These are phyloP conservation scores for Lactifluus echinatus DNA, from an alignment of 768 basidiomycete genomes.

Conservation along the genomic window DNA sequence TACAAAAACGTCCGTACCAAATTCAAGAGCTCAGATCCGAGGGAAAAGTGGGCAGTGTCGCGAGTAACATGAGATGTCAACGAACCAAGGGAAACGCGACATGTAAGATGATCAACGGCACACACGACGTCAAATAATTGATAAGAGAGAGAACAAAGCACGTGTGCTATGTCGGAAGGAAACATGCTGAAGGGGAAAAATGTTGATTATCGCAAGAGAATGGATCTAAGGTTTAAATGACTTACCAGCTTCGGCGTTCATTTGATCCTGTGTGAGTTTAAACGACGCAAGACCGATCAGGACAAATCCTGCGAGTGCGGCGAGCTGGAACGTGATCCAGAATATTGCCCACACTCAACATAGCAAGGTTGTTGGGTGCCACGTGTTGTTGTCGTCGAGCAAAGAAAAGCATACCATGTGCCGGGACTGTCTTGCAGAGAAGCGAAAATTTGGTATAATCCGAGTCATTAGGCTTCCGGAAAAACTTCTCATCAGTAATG, in stretches of 20 bases:
- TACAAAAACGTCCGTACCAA: neutral
- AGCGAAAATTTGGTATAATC: constrained; percentile 85
- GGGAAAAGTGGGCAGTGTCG: neutral
- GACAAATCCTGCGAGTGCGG: constrained; percentile 66
- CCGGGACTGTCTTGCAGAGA: constrained; percentile 57
- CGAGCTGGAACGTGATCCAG: constrained; percentile 77
- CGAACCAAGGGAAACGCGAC: neutral
- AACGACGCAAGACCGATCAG: constrained; percentile 78
- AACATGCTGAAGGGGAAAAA: neutral
- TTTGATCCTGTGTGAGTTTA: constrained; percentile 49
- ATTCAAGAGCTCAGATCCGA: neutral
- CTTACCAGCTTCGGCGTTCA: constrained; percentile 69
- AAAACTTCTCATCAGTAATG: constrained; percentile 88
- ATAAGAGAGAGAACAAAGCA: neutral
- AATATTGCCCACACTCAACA: constrained; percentile 70
- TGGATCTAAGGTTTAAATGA: neutral
- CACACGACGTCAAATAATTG: neutral
- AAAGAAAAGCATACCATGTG: constrained; percentile 51
- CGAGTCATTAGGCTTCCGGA: constrained; percentile 89
- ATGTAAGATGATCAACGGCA: neutral
- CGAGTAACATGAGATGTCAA: neutral
- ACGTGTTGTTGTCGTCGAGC: neutral
- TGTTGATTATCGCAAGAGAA: neutral
- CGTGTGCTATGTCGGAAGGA: constrained; percentile 3
- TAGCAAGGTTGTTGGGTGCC: neutral